Evolutionary conservation across 257 asterid species (phyloP).

Genomic region (Capsicum baccatum): DNA sequence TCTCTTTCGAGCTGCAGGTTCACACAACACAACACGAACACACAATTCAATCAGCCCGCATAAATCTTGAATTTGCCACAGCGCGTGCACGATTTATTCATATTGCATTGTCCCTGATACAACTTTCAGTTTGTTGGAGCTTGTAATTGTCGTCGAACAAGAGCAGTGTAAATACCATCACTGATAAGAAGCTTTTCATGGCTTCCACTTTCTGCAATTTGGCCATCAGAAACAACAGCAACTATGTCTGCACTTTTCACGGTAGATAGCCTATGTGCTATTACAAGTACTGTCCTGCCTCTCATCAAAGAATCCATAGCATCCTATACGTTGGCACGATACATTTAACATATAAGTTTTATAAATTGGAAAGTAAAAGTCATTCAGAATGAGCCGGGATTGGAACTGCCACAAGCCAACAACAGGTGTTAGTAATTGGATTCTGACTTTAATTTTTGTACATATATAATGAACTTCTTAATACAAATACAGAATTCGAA

Average conservation of each 20-base stretch:
- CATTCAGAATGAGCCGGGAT: not conserved
- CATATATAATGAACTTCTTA: too few relatives aligned
- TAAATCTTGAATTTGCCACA: not conserved
- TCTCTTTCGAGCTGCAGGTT: not conserved
- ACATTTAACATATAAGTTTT: not conserved
- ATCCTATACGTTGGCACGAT: conserved; percentile 41
- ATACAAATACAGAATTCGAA: too few relatives aligned
- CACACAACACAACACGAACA: not conserved
- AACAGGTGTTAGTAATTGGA: not conserved
- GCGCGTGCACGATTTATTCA: not conserved
- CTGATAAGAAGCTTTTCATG: conserved; percentile 64
- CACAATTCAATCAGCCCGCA: not conserved
- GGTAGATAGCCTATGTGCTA: conserved; percentile 85
- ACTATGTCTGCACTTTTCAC: conserved; percentile 80
- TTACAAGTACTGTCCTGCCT: conserved; percentile 80
- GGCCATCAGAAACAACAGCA: conserved; percentile 78
- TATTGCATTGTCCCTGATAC: not conserved
- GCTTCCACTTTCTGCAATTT: conserved; percentile 74
- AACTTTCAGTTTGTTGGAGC: conserved; percentile 31
- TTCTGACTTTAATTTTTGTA: too few relatives aligned
- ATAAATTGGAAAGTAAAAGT: not conserved
- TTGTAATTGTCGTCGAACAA: conserved; percentile 77
- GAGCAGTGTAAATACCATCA: conserved; percentile 68
- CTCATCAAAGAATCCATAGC: conserved; percentile 89
- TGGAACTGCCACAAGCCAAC: not conserved